phyloP scores from a whole-genome alignment of 2,329 filamentous ascomycete genomes.

The Aspergillaceae sp. region DNA sequence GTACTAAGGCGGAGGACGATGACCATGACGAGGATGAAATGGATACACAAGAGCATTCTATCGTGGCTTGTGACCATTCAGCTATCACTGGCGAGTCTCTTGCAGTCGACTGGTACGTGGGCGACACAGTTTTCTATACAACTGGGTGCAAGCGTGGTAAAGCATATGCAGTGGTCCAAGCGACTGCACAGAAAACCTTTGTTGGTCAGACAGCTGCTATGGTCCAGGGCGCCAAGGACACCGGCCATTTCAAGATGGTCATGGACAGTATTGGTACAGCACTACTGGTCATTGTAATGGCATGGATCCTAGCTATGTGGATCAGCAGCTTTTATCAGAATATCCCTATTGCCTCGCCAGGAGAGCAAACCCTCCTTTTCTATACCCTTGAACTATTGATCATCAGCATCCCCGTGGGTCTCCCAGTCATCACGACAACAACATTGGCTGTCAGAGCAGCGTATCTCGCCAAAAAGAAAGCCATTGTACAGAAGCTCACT shows the following conservation, averaged over 20 bases:
- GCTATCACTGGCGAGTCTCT: constrained; percentile 74
- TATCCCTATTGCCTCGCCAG: constrained; percentile 47
- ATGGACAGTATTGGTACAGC: constrained; percentile 72
- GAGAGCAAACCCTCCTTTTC: constrained; percentile 57
- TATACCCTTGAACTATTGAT: constrained; percentile 64
- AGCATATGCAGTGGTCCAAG: constrained; percentile 60
- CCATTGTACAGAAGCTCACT: constrained; percentile 71
- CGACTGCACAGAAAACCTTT: constrained; percentile 62
- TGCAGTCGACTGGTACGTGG: constrained; percentile 60
- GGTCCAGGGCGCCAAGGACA: constrained; percentile 64
- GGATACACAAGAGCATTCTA: constrained; percentile 47
- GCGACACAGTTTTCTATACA: constrained; percentile 66
- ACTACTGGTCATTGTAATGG: constrained; percentile 65
- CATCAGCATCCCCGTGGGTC: constrained; percentile 69
- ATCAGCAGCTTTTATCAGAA: constrained; percentile 71
- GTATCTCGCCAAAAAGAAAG: constrained; percentile 67
- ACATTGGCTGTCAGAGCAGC: constrained; percentile 69
- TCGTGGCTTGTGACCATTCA: constrained; percentile 68
- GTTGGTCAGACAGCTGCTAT: constrained; percentile 66
- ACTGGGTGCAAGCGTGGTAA: constrained; percentile 75
- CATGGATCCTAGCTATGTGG: constrained; percentile 66
- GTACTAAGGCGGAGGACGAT: constrained; percentile 45
- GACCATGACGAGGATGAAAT: constrained; percentile 25
- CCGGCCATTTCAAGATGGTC: constrained; percentile 72
- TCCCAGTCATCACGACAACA: constrained; percentile 69